Evolutionary conservation across 2,329 filamentous ascomycete genomes (phyloP).

Genomic region (Paraphoma sp.): DNA sequence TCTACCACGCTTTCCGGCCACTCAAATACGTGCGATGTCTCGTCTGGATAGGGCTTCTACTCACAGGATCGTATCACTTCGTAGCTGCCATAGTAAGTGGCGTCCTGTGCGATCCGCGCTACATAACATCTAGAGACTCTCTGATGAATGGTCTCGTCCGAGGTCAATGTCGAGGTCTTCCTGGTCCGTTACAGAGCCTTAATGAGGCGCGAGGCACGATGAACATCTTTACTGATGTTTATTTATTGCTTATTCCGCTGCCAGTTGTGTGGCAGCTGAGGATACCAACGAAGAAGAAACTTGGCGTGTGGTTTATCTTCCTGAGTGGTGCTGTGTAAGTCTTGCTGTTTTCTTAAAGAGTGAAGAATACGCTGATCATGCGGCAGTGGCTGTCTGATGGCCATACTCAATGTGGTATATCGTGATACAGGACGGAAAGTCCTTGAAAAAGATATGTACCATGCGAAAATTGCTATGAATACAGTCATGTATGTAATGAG

Average conservation of each 20-base stretch:
- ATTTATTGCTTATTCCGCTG: not conserved
- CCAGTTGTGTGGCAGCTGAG: not conserved
- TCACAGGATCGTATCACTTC: not conserved
- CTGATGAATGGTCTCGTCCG: not conserved
- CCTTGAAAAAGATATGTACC: not conserved
- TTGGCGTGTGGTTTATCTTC: not conserved
- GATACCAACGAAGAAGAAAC: not conserved
- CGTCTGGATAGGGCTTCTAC: not conserved
- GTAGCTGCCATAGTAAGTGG: not conserved
- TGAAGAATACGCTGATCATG: not conserved
- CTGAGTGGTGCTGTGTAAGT: not conserved
- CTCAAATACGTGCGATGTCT: not conserved
- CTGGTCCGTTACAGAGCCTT: not conserved
- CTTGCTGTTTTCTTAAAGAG: not conserved
- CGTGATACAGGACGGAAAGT: not conserved
- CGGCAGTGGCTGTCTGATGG: not conserved
- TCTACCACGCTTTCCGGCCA: not conserved
- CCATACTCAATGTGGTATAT: not conserved
- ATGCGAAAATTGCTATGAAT: not conserved
- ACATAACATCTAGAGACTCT: not conserved
- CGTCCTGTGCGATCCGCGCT: not conserved
- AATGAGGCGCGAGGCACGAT: not conserved
- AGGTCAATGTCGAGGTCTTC: not conserved
- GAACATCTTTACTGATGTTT: not conserved
- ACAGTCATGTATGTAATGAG: not conserved